Evolutionary conservation across 129 eudicot species (phyloP), one percentile per base, ranked within the genome.

Genomic region (Kitagawia praeruptora): DNA sequence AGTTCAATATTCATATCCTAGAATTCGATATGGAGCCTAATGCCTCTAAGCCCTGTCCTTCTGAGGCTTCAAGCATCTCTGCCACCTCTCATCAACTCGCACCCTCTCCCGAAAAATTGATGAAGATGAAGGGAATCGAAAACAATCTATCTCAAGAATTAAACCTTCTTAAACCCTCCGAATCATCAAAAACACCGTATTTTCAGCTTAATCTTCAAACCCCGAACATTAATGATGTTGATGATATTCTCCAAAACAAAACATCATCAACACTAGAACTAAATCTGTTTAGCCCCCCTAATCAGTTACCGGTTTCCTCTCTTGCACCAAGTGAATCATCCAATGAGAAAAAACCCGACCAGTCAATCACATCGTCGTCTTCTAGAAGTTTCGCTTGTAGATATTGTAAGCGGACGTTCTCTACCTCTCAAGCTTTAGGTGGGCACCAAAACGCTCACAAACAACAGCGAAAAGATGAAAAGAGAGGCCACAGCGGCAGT

Each of bases 361-460:
- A 23, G 66, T 41, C 81, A 15, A 42, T 48, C 3, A 63, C 70
- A n/a, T 8, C 16, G 5, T 63, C 70, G 16, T 53, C 78, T n/a
- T 34, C 89, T 47, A 87, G 85, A 79, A 81, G 85, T 80, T 91
- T 91, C 74, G 74, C 91, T 13, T 91, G 96, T 79, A 91, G 75
- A 51, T 88, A 85, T 7, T 91, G 96, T 77, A 75, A 81, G 79
- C 83, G 91, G 77, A 90, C 83, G 82, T 91, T 91, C 77, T 88
- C 93, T 37, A 91, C 93, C 42, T 87, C 96, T 38, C 96, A 91
- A 61, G 93, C 96, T 8, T 56, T 91, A 16, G 96, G 96, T n/a
- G 96, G 96, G 69, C 96, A 91, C 82, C 96, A 91, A 41, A 91
- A 91, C 25, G 96, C 96, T 11, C 96, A 91, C 69, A 91, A 91